Percentiles rank a stretch among this genome's conserved stretches.
phyloP scores from a whole-genome alignment of 2,329 filamentous ascomycete genomes.

The Calonectria pseudoturangicola region DNA sequence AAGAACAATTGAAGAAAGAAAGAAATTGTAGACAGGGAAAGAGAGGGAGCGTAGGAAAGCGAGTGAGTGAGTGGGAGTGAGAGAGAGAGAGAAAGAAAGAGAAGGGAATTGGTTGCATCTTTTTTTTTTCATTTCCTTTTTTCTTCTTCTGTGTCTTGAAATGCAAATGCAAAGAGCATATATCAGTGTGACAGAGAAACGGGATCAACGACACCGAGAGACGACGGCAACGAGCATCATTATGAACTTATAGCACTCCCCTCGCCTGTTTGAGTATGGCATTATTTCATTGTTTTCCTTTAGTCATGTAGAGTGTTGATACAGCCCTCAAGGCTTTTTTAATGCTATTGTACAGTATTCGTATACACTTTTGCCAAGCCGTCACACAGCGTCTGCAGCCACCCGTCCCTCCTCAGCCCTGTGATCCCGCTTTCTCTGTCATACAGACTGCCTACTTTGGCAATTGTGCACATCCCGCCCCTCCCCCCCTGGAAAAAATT shows the following conservation, averaged over 20 bases:
- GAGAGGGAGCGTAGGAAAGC: not conserved
- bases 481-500: not conserved
- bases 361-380: constrained; percentile 23
- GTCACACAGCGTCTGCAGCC: constrained; percentile 32
- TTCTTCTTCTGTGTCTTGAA: not conserved
- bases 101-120: not conserved
- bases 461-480: not conserved
- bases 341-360: constrained; percentile 36
- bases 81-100: not conserved
- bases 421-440: constrained; percentile 22
- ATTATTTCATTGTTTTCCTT: constrained; percentile 21
- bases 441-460: constrained; percentile 5
- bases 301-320: constrained; percentile 37
- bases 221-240: constrained; percentile 13
- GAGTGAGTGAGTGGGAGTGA: not conserved
- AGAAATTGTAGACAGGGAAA: not conserved
- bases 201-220: constrained; percentile 20
- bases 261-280: constrained; percentile 19
- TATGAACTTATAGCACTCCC: constrained; percentile 10
- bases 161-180: constrained; percentile 11
- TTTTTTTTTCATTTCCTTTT: not conserved
- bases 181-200: constrained; percentile 14
- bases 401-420: constrained; percentile 17
- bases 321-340: constrained; percentile 34
- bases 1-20: constrained; percentile 52